These are phyloP conservation scores for Kockiozyma suomiensis DNA, from an alignment of 805 yeast genomes.

Conservation along the genomic window DNA sequence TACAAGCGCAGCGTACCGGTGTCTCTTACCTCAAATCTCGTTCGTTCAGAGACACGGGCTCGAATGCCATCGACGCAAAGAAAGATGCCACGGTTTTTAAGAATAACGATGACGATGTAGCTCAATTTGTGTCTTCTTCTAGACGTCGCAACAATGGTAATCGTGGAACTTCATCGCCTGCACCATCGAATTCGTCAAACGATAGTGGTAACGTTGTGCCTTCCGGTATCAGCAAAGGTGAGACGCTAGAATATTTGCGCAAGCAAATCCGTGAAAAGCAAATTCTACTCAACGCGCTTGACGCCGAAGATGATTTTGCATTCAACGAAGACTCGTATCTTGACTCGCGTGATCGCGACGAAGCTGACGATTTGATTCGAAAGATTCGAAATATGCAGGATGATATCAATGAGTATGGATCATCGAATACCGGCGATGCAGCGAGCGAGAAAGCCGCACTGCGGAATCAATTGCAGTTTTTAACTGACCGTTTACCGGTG, in stretches of 20 bases:
- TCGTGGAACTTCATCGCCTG: conserved; percentile 2
- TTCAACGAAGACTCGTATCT: conserved; percentile 45
- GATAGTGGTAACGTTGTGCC: not conserved
- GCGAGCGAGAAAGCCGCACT: conserved; percentile 55
- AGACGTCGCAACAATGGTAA: conserved; percentile 41
- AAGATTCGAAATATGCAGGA: conserved; percentile 55
- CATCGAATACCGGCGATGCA: conserved; percentile 37
- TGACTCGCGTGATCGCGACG: conserved; percentile 50
- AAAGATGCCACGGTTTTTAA: conserved; percentile 63
- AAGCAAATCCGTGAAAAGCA: conserved; percentile 72
- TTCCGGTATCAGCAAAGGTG: conserved; percentile 21
- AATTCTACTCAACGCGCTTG: conserved; percentile 69
- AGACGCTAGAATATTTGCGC: conserved; percentile 57
- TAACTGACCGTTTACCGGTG: conserved; percentile 72
- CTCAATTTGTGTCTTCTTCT: conserved; percentile 63
- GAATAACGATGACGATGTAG: conserved; percentile 67
- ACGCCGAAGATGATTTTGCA: conserved; percentile 55
- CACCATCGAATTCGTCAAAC: conserved; percentile 1
- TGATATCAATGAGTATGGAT: conserved; percentile 40
- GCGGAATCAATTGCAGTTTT: conserved; percentile 57
- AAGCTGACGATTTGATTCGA: conserved; percentile 65
- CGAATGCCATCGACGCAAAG: conserved; percentile 39
- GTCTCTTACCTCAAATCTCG: conserved; percentile 41
- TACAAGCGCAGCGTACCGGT: conserved; percentile 37
- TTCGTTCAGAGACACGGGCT: conserved; percentile 42